Evolutionary conservation across 2,329 filamentous ascomycete species (phyloP).

Genomic region (Colletotrichum acutatum): DNA sequence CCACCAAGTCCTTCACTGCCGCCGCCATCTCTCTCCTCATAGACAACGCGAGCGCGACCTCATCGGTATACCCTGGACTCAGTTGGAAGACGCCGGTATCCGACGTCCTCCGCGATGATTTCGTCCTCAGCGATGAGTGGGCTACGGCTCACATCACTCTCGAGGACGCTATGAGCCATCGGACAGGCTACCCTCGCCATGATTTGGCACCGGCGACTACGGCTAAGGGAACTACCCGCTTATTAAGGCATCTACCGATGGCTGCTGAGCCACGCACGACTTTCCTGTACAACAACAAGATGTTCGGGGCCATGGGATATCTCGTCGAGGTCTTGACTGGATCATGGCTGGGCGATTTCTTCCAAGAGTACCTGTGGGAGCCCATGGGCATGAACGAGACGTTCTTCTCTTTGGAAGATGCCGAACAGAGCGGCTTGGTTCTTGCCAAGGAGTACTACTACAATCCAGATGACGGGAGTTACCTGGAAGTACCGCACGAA

Average conservation of each 20-base stretch:
- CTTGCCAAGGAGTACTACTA: constrained; percentile 57
- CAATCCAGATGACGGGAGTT: constrained; percentile 41
- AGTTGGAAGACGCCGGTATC: constrained; percentile 60
- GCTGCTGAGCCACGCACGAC: constrained; percentile 54
- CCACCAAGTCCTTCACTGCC: constrained; percentile 65
- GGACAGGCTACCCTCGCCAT: constrained; percentile 60
- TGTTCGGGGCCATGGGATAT: constrained; percentile 57
- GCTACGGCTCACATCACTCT: constrained; percentile 61
- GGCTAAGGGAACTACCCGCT: constrained; percentile 51
- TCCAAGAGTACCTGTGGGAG: constrained; percentile 54
- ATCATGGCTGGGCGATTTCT: constrained; percentile 50
- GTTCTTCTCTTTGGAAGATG: constrained; percentile 44
- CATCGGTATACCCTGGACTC: constrained; percentile 45
- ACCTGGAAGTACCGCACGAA: constrained; percentile 40
- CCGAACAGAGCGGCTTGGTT: constrained; percentile 37
- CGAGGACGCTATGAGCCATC: constrained; percentile 64
- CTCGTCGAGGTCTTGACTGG: constrained; percentile 57
- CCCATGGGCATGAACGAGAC: constrained; percentile 60
- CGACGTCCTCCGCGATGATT: constrained; percentile 61
- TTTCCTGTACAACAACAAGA: constrained; percentile 62
- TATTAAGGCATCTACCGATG: constrained; percentile 57
- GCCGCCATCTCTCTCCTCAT: constrained; percentile 62
- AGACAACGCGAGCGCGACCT: constrained; percentile 46
- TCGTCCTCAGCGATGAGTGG: constrained; percentile 58
- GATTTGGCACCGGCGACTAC: constrained; percentile 45